phyloP scores from a whole-genome alignment of 208 protist genomes.

The Trypanosoma lewisi region DNA sequence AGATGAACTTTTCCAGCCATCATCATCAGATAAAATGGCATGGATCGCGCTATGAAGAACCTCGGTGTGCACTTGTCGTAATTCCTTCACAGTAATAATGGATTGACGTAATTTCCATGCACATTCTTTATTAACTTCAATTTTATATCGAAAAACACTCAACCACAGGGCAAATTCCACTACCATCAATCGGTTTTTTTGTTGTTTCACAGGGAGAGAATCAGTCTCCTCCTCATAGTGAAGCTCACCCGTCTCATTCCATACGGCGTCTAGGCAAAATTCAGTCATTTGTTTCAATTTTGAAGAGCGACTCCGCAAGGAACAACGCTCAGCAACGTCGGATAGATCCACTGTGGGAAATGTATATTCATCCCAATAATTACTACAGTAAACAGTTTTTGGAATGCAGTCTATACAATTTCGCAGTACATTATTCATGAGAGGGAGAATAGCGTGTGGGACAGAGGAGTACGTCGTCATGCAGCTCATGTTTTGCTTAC shows the following conservation, averaged over 20 bases:
- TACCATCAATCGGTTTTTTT: neutral
- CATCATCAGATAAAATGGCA: neutral
- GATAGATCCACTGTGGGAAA: neutral
- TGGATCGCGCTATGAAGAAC: neutral
- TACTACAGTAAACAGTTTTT: neutral
- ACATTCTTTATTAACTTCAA: neutral
- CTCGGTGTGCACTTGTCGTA: neutral
- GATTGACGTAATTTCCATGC: too few relatives aligned
- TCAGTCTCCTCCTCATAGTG: neutral
- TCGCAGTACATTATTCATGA: constrained; percentile 2
- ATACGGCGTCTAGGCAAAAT: neutral
- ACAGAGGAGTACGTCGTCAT: neutral
- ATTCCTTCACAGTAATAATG: constrained; percentile 1
- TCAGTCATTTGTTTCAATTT: constrained; percentile 1
- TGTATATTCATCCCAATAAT: neutral
- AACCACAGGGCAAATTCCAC: constrained; percentile 22
- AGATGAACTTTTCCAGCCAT: neutral
- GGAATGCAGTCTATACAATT: neutral
- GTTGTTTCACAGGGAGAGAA: neutral
- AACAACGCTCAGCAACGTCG: constrained; percentile 16
- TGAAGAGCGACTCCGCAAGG: constrained; percentile 12
- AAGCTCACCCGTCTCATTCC: neutral
- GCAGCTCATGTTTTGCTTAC: neutral
- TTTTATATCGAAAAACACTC: constrained; percentile 10
- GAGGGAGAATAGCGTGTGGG: neutral